These are phyloP conservation scores for Emmonsiellopsis sp. DNA, from an alignment of 2,329 filamentous ascomycete species.

Conservation along the genomic window DNA sequence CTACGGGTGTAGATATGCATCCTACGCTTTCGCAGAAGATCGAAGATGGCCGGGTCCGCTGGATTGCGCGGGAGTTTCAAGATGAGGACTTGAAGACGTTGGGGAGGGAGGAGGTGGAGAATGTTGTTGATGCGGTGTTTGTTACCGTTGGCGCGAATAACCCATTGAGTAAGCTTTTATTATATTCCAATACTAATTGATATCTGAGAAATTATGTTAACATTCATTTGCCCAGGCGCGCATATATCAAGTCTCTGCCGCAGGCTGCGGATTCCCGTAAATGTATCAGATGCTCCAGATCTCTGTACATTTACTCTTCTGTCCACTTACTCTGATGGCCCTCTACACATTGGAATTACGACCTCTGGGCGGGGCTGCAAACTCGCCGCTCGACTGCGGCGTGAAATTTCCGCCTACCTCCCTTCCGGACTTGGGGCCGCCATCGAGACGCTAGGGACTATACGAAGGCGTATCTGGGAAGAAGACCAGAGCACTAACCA, in stretches of 20 bases:
- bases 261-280: conserved; percentile 77
- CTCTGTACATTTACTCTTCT: conserved; percentile 86
- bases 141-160: conserved; percentile 54
- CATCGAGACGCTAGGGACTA: conserved; percentile 65
- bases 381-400: conserved; percentile 75
- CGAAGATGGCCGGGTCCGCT: conserved; percentile 31
- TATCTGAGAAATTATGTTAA: conserved; percentile 5
- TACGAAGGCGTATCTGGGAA: conserved; percentile 62
- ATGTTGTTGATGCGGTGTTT: conserved; percentile 85
- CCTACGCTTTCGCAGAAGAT: conserved; percentile 43
- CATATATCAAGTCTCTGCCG: conserved; percentile 68
- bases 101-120: conserved; percentile 68
- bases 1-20: conserved; percentile 51
- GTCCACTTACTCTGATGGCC: conserved; percentile 80
- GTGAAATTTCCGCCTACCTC: conserved; percentile 75
- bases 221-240: conserved; percentile 34
- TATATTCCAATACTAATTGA: neutral
- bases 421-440: conserved; percentile 67
- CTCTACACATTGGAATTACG: conserved; percentile 88
- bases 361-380: conserved; percentile 94
- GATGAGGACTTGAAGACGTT: conserved; percentile 64
- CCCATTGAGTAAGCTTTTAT: conserved; percentile 35
- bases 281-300: conserved; percentile 76
- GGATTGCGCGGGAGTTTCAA: conserved; percentile 46
- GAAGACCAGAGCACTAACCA: conserved; percentile 53